Evolutionary conservation across 1,284 basidiomycete genomes (phyloP).

Genomic region (Fomitiporia mediterranea): DNA sequence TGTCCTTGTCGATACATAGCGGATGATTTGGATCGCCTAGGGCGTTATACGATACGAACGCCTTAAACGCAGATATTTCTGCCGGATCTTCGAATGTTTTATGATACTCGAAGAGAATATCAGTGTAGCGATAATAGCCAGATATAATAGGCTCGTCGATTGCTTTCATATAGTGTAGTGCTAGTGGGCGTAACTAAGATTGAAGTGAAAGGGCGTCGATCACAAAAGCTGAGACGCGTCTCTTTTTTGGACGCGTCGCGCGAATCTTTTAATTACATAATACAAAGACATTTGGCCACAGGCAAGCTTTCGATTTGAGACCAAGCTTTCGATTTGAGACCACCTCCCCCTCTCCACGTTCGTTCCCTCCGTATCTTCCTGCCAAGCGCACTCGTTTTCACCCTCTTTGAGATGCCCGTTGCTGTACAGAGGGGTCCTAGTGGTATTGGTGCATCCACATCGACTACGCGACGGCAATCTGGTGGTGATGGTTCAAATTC

Average conservation of each 20-base stretch:
- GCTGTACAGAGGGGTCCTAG: conserved; percentile 14
- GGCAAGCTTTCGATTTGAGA: not conserved
- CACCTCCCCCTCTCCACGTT: not conserved
- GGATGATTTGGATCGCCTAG: conserved; percentile 71
- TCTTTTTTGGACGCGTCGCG: not conserved
- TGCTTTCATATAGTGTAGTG: not conserved
- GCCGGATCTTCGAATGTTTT: conserved; percentile 41
- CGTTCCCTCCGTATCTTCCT: not conserved
- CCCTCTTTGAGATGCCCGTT: conserved; percentile 8
- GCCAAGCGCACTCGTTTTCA: not conserved
- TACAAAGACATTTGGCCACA: conserved; percentile 1
- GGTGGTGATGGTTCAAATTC: conserved; percentile 36
- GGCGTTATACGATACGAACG: conserved; percentile 58
- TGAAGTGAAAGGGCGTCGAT: not conserved
- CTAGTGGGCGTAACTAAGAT: not conserved
- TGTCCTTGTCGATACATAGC: conserved; percentile 52
- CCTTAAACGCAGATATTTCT: conserved; percentile 62
- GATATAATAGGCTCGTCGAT: conserved; percentile 32
- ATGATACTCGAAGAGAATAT: conserved; percentile 73
- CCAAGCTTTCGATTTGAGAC: not conserved
- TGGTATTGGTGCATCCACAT: conserved; percentile 5
- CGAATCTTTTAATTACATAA: not conserved
- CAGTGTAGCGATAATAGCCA: conserved; percentile 76
- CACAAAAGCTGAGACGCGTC: not conserved
- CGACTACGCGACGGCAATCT: conserved; percentile 30